phyloP scores from a whole-genome alignment of 441 rosid genomes.

The Populus hybrid region DNA sequence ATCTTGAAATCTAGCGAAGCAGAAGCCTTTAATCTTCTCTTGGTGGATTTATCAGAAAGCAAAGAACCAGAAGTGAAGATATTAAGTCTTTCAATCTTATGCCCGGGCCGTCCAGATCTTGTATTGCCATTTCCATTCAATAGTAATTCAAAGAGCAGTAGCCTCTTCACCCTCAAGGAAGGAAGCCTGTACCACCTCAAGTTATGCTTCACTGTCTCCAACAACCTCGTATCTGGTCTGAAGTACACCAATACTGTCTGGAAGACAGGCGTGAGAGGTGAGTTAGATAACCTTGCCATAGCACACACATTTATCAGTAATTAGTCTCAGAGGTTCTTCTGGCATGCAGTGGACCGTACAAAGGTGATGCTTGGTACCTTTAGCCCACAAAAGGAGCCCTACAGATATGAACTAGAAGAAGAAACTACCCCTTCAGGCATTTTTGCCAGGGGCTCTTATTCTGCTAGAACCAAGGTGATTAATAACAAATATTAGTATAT shows the following conservation, averaged over 20 bases:
- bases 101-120: slow-evolving; percentile 53
- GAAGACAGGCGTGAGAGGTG: slow-evolving; percentile 72
- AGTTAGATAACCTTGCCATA: neutral
- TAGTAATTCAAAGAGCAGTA: slow-evolving; percentile 48
- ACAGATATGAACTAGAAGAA: slow-evolving; percentile 33
- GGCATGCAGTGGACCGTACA: slow-evolving; percentile 45
- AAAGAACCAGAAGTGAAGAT: slow-evolving; percentile 30
- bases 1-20: neutral
- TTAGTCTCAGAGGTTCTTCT: neutral
- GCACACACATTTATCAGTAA: neutral
- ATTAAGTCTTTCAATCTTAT: slow-evolving; percentile 31
- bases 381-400: slow-evolving; percentile 59
- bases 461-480: slow-evolving; percentile 63
- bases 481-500: too few relatives aligned
- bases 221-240: slow-evolving; percentile 81
- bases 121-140: slow-evolving; percentile 42
- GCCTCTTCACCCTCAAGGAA: slow-evolving; percentile 74
- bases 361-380: slow-evolving; percentile 82
- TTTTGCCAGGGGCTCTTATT: slow-evolving; percentile 68
- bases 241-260: slow-evolving; percentile 68
- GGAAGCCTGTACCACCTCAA: slow-evolving; percentile 62
- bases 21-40: neutral
- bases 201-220: slow-evolving; percentile 54
- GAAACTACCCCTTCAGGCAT: slow-evolving; percentile 66
- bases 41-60: slow-evolving; percentile 8